Conservation (phyloP, 2,329 filamentous ascomycete species). For the Cadophora malorum region DNA sequence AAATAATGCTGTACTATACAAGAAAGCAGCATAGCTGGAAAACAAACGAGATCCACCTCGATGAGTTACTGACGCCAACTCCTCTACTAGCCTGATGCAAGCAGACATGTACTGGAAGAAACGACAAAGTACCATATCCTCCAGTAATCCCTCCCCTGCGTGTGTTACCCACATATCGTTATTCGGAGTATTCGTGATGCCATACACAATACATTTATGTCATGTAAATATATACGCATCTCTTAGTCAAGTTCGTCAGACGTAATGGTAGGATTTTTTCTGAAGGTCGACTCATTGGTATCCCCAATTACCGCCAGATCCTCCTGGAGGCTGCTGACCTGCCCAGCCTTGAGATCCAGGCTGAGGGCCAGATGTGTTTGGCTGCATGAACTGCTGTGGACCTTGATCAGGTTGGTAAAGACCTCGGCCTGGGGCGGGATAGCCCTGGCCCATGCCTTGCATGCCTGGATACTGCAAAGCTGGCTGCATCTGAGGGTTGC, state of each 20-base stretch:
- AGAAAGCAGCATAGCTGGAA: conserved; percentile 32
- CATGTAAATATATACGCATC: conserved; percentile 34
- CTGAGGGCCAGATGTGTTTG: conserved; percentile 52
- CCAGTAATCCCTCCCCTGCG: conserved; percentile 11
- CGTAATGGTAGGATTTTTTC: conserved; percentile 18
- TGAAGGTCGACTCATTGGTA: conserved; percentile 27
- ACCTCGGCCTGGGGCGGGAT: conserved; percentile 60
- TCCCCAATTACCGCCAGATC: conserved; percentile 41
- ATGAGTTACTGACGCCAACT: conserved; percentile 38
- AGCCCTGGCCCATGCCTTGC: conserved; percentile 65
- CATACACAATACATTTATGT: conserved; percentile 30
- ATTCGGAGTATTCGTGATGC: conserved; percentile 25
- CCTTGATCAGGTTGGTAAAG: conserved; percentile 69
- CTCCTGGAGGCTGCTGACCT: conserved; percentile 41
- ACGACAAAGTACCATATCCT: conserved; percentile 34
- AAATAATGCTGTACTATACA: conserved; percentile 40
- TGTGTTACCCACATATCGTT: conserved; percentile 16
- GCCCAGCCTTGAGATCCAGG: conserved; percentile 44
- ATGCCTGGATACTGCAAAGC: conserved; percentile 69
- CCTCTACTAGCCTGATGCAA: conserved; percentile 41
- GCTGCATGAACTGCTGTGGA: conserved; percentile 71
- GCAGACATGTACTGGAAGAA: conserved; percentile 36
- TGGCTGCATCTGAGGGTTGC: conserved; percentile 61
- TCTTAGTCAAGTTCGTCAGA: conserved; percentile 29
- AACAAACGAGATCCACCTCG: conserved; percentile 31